Conservation (phyloP, 768 basidiomycete genomes). For the Mycena filopes region DNA sequence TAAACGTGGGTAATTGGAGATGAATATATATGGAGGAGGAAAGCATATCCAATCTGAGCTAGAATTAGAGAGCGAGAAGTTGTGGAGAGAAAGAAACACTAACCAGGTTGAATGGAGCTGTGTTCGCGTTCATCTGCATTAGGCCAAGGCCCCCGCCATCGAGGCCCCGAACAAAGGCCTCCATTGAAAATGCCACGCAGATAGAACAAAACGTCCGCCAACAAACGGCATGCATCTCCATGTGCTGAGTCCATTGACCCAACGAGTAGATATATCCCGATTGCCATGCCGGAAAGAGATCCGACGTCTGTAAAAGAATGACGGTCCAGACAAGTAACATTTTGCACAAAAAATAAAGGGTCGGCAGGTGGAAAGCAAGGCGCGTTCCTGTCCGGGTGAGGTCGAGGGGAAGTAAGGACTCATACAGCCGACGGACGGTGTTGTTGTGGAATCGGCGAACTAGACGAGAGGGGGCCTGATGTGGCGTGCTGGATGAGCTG, state of each 20-base stretch:
- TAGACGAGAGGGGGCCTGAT: conserved; percentile 33
- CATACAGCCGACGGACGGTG: conserved; percentile 43
- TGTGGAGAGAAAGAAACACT: conserved; percentile 38
- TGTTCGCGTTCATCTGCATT: conserved; percentile 54
- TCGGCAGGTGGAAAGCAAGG: conserved; percentile 67
- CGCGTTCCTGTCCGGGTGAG: conserved; percentile 69
- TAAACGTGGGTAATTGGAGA: conserved; percentile 68
- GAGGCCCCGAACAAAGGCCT: conserved; percentile 73
- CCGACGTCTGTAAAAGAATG: conserved; percentile 67
- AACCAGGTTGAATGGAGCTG: conserved; percentile 80
- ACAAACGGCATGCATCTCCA: conserved; percentile 73
- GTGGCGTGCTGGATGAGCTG: conserved; percentile 43
- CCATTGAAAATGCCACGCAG: conserved; percentile 71
- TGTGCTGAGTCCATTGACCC: conserved; percentile 40
- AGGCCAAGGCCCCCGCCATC: conserved; percentile 65
- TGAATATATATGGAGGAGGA: conserved; percentile 79
- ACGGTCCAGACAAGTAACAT: conserved; percentile 67
- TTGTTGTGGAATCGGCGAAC: conserved; percentile 38
- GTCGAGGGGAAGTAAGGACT: conserved; percentile 70
- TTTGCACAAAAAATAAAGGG: conserved; percentile 69
- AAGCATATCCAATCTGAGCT: conserved; percentile 77
- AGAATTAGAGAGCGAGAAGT: conserved; percentile 10
- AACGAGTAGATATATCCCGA: conserved; percentile 36
- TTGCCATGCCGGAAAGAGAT: conserved; percentile 48
- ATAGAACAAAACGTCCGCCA: conserved; percentile 80